Base-by-base conservation (phyloP, 2,329 filamentous ascomycete genomes). In the Rhynchosporium agropyri region DNA sequence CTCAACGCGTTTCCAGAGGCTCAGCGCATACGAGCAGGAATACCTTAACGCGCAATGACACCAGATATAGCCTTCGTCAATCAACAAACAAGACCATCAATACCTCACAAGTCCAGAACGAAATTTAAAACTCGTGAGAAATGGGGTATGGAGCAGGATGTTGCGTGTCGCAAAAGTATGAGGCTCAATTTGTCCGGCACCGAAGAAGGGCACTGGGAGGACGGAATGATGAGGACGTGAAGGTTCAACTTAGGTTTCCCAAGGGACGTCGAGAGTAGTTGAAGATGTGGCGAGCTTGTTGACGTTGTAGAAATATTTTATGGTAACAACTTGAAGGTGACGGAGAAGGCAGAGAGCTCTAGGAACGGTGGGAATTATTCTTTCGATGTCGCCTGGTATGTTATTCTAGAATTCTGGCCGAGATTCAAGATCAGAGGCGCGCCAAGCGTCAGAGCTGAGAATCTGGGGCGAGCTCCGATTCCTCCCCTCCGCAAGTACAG, bases 221-320 rank as follows among this genome's bases (percentile, higher is more conserved):
- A 45, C n/a, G 38, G 43, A 42, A 31, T n/a, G 40, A 61, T 38
- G 54, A 64, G 65, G 43, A 65, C 65, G 33, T 10, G 64, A 64
- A 67, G 68, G 45, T 68, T 65, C 62, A 68, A 67, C 63, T 65
- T 65, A 45, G 64, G 60, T 65, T 71, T 68, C 68, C 70, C 67
- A 70, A 68, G 49, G 62, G 20, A 58, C 8, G 26, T 60, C 31
- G 57, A 61, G n/a, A 31, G 3, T 15, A 26, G 10, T 33, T 29
- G 29, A 42, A 28, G 36, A 33, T n/a, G 9, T 33, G 9, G 15
- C 29, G 13, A 56, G 20, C 45, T 31, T 7, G n/a, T 60, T 33
- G 33, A 53, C 12, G 51, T 54, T 40, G 33, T 15, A 54, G 51
- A 54, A 40, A 29, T 13, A 33, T 33, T 50, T 20, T 42, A 29